phyloP scores from a whole-genome alignment of 2,329 filamentous ascomycete genomes.

The Tolypocladium endophyticum region DNA sequence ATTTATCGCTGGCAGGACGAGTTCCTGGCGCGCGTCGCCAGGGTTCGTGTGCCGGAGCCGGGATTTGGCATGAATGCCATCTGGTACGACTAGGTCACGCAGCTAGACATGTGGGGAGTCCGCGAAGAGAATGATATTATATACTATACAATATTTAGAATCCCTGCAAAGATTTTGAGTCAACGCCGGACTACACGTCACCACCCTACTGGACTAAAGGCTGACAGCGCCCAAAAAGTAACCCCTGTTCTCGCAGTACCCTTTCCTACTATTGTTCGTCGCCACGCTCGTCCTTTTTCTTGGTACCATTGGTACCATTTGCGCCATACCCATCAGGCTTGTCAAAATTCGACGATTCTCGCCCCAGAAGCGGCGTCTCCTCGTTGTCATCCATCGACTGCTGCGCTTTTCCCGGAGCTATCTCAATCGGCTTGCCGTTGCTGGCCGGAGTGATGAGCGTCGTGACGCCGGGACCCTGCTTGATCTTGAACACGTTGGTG shows the following conservation, averaged over 20 bases:
- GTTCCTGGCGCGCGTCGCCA: constrained; percentile 66
- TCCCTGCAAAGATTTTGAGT: not conserved
- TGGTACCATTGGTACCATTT: not conserved
- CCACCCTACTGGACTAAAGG: not conserved
- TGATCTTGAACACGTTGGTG: constrained; percentile 57
- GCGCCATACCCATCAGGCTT: constrained; percentile 6
- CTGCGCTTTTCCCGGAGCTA: not conserved
- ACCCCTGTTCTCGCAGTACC: not conserved
- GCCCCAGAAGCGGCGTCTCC: constrained; percentile 7
- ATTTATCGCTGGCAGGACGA: constrained; percentile 82
- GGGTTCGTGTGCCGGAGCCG: constrained; percentile 70
- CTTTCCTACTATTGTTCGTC: not conserved
- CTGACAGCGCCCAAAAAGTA: not conserved
- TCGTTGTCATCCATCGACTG: constrained; percentile 3
- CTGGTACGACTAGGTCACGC: constrained; percentile 57
- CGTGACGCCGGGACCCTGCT: constrained; percentile 27
- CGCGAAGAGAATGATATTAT: not conserved
- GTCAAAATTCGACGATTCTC: constrained; percentile 1
- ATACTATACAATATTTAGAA: not conserved
- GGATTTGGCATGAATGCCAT: constrained; percentile 96
- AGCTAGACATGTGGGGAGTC: not conserved
- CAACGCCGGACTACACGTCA: not conserved
- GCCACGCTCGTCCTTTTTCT: not conserved
- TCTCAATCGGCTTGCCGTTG: constrained; percentile 1
- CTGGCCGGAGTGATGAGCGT: constrained; percentile 4